Conservation (phyloP, 2,329 filamentous ascomycete genomes). For the Bipolaris cookei region DNA sequence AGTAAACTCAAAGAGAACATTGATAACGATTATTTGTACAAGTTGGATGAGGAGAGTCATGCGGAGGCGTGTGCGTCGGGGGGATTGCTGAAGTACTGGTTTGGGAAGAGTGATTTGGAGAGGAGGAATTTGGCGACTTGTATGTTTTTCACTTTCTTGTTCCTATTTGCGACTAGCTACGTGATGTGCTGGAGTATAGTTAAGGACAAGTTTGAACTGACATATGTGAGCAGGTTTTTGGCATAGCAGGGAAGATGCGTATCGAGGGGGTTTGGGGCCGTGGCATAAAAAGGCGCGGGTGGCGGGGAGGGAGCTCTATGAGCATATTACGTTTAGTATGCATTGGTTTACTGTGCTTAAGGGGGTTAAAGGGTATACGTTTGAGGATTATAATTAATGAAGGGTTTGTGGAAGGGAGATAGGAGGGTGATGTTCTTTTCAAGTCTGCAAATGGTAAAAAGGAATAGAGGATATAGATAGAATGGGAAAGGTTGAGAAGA, state of each 20-base stretch:
- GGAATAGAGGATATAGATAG: constrained; percentile 1
- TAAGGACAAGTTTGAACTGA: too few species aligned
- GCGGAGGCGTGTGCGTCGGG: constrained; percentile 79
- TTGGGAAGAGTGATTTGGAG: constrained; percentile 72
- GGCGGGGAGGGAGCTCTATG: constrained; percentile 57
- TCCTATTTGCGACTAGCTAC: too few species aligned
- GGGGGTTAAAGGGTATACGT: constrained; percentile 65
- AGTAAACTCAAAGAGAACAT: constrained; percentile 72
- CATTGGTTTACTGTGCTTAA: constrained; percentile 68
- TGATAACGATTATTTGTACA: constrained; percentile 70
- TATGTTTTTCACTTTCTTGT: constrained; percentile 42
- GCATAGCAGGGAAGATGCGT: constrained; percentile 64
- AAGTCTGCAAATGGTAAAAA: not conserved
- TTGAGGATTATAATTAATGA: constrained; percentile 39
- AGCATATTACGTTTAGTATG: constrained; percentile 51
- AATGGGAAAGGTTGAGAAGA: constrained; percentile 19
- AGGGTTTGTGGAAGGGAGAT: not conserved
- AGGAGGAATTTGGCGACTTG: constrained; percentile 80
- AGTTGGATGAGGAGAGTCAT: constrained; percentile 79
- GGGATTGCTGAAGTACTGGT: constrained; percentile 93
- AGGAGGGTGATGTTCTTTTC: not conserved
- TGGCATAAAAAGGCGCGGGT: constrained; percentile 62
- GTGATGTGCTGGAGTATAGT: too few species aligned
- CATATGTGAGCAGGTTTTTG: constrained; percentile 63
- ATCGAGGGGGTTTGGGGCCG: constrained; percentile 64